A percentile compares a stretch with the other conserved stretches of the same genome.
phyloP scores from a whole-genome alignment of 352 stramenopile genomes.

The Pythium pectinolyticum region DNA sequence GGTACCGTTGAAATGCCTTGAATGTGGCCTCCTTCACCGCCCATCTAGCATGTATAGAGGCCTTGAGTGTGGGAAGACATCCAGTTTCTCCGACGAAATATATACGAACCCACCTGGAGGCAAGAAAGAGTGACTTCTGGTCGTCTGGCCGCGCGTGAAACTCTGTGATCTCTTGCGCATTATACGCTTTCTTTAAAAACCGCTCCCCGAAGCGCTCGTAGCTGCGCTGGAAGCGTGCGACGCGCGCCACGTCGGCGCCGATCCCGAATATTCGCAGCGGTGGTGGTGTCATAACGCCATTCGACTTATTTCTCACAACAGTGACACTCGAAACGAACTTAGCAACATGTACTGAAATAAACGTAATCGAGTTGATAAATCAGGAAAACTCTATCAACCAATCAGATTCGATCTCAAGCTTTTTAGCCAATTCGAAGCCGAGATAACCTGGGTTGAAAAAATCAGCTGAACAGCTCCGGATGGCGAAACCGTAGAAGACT shows the following conservation, averaged over 20 bases:
- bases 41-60: constrained; percentile 38
- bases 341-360: neutral
- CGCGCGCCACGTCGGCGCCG: constrained; percentile 68
- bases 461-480: constrained; percentile 16
- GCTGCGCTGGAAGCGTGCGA: constrained; percentile 53
- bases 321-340: neutral
- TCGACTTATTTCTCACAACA: neutral
- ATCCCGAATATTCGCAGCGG: constrained; percentile 56
- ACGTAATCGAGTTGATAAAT: neutral
- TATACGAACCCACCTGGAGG: constrained; percentile 41
- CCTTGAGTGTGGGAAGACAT: neutral
- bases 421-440: constrained; percentile 9
- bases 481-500: constrained; percentile 6
- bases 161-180: constrained; percentile 64
- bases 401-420: neutral
- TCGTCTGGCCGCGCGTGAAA: constrained; percentile 42
- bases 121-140: constrained; percentile 56
- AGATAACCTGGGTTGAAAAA: neutral
- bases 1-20: constrained; percentile 81
- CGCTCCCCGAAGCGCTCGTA: constrained; percentile 61
- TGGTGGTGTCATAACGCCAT: constrained; percentile 20
- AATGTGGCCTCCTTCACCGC: constrained; percentile 81
- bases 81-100: neutral
- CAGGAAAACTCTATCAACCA: constrained; percentile 11
- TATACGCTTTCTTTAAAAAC: constrained; percentile 61